phyloP scores from a whole-genome alignment of 352 stramenopile genomes.

The Globisporangium barbulae region DNA sequence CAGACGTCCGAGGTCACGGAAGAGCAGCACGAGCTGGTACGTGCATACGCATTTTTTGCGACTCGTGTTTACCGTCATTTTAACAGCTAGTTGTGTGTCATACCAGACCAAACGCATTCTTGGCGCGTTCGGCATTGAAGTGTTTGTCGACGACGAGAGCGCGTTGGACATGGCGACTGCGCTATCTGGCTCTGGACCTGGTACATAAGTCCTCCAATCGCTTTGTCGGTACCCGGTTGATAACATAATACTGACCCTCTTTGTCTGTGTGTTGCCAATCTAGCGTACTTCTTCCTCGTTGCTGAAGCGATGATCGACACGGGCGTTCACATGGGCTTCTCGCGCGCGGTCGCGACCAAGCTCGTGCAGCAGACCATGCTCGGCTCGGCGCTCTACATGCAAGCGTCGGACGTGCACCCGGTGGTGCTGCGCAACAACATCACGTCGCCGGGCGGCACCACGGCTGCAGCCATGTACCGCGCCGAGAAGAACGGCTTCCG shows the following conservation, averaged over 20 bases:
- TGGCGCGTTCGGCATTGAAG: conserved; percentile 89
- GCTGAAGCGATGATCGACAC: conserved; percentile 96
- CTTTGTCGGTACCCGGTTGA: background rate
- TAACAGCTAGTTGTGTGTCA: background rate
- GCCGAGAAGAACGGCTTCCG: conserved; percentile 96
- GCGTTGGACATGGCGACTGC: conserved; percentile 95
- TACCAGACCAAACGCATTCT: conserved; percentile 81
- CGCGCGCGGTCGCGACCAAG: conserved; percentile 89
- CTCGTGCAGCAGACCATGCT: conserved; percentile 94
- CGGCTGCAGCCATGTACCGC: conserved; percentile 92
- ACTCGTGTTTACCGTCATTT: background rate
- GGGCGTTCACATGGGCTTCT: conserved; percentile 95
- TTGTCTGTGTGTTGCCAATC: background rate
- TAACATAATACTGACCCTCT: background rate
- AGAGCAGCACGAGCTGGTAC: conserved; percentile 61
- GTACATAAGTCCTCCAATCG: conserved; percentile 19
- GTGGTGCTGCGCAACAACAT: conserved; percentile 93
- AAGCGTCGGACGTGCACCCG: conserved; percentile 88
- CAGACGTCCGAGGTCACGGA: conserved; percentile 72
- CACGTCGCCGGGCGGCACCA: conserved; percentile 93
- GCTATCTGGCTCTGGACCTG: conserved; percentile 91
- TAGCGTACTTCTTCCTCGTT: conserved; percentile 95
- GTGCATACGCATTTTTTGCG: background rate
- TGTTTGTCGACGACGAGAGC: conserved; percentile 93
- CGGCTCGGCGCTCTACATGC: conserved; percentile 92